phyloP scores from a whole-genome alignment of 352 stramenopile genomes.

The Globisporangium nagaii region DNA sequence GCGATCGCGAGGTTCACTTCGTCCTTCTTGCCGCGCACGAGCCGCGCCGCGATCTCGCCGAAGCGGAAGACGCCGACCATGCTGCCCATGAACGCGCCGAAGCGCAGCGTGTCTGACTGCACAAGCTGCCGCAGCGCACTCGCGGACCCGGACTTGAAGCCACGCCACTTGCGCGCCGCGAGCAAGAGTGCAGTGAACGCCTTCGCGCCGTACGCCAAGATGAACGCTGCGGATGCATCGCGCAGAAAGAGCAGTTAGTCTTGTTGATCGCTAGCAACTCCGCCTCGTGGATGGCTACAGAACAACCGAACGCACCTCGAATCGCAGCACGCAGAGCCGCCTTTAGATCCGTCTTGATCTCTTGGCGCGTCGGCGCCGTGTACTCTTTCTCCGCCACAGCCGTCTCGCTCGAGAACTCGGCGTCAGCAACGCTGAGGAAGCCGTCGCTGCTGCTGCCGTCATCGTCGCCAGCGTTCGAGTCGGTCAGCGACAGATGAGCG shows the following conservation, averaged over 20 bases:
- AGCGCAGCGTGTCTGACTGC: slow-evolving; percentile 62
- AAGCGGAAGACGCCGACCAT: slow-evolving; percentile 70
- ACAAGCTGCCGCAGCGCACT: slow-evolving; percentile 67
- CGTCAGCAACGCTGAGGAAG: not conserved
- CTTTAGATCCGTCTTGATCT: slow-evolving; percentile 34
- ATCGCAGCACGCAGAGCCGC: slow-evolving; percentile 34
- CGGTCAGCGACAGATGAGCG: not conserved
- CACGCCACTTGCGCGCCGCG: slow-evolving; percentile 71
- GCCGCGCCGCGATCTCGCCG: slow-evolving; percentile 44
- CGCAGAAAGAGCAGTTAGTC: too few species aligned
- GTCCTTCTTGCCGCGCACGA: slow-evolving; percentile 38
- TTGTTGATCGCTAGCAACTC: too few species aligned
- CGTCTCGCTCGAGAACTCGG: slow-evolving; percentile 12
- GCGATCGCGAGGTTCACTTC: slow-evolving; percentile 59
- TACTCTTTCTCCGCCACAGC: slow-evolving; percentile 26
- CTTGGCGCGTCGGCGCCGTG: slow-evolving; percentile 14
- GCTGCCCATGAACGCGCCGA: slow-evolving; percentile 69
- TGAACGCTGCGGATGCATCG: slow-evolving; percentile 47
- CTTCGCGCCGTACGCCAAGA: slow-evolving; percentile 78
- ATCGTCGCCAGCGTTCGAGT: not conserved
- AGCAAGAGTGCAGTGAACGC: slow-evolving; percentile 75
- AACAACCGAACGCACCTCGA: slow-evolving; percentile 9
- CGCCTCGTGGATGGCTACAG: too few species aligned
- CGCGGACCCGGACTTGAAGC: slow-evolving; percentile 62
- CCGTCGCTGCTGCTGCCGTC: not conserved